Percentiles rank a stretch among this genome's conserved stretches.
phyloP scores from a whole-genome alignment of 441 rosid species.

The Mallotus repandus region DNA sequence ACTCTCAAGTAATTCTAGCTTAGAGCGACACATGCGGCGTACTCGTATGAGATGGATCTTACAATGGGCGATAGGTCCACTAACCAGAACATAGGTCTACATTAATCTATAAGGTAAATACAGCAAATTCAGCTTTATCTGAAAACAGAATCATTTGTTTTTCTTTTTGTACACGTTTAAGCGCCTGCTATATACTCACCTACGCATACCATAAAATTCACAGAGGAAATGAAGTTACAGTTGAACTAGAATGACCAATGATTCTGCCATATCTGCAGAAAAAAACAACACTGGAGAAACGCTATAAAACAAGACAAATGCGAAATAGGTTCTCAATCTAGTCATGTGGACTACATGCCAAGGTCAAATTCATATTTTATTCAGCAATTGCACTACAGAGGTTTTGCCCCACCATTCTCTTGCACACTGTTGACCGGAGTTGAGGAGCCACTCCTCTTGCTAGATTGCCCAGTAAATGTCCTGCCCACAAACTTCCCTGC shows the following conservation, averaged over 20 bases:
- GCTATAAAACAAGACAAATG: neutral
- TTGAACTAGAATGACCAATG: neutral
- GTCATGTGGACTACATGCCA: conserved; percentile 1
- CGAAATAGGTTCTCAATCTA: neutral
- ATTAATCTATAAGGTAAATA: too few species aligned
- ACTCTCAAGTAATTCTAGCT: too few species aligned
- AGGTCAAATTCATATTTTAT: conserved; percentile 13
- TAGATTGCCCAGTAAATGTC: conserved; percentile 78
- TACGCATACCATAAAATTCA: neutral
- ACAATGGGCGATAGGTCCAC: too few species aligned
- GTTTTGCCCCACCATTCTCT: conserved; percentile 64
- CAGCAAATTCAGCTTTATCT: neutral
- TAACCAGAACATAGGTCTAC: too few species aligned
- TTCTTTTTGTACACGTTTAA: neutral
- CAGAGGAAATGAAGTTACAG: neutral
- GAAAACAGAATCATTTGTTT: neutral
- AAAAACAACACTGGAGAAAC: neutral
- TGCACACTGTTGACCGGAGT: conserved; percentile 58
- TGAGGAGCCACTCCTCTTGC: conserved; percentile 59
- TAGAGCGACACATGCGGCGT: too few species aligned
- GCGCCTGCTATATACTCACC: conserved; percentile 1
- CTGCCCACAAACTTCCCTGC: conserved; percentile 94
- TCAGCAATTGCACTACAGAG: conserved; percentile 17
- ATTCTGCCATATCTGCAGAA: neutral
- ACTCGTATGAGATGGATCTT: too few species aligned